Conservation (phyloP, 768 basidiomycete genomes). For the Termitomyces sp. region DNA sequence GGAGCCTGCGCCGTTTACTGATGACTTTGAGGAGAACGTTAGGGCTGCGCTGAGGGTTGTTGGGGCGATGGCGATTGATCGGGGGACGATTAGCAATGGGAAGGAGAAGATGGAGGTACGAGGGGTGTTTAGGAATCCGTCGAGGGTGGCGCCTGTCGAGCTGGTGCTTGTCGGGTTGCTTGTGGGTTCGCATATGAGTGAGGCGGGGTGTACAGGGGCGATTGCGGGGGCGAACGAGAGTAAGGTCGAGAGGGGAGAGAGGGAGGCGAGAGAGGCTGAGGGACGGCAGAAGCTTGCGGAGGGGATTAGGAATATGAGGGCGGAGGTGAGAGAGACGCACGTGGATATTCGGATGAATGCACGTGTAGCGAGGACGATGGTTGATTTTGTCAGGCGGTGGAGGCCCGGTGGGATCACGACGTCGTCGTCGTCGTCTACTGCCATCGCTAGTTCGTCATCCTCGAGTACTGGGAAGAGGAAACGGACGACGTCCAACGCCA, state of each 20-base stretch:
- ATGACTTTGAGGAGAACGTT: slow-evolving; percentile 4
- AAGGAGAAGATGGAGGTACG: slow-evolving; percentile 31
- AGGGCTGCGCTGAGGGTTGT: slow-evolving; percentile 5
- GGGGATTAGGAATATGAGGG: slow-evolving; percentile 41
- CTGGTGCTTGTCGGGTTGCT: slow-evolving; percentile 58
- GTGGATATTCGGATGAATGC: slow-evolving; percentile 67
- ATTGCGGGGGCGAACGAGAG: not conserved
- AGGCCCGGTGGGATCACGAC: not conserved
- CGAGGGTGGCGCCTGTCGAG: slow-evolving; percentile 68
- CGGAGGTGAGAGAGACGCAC: slow-evolving; percentile 50
- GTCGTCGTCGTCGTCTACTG: not conserved
- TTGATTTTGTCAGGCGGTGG: slow-evolving; percentile 45
- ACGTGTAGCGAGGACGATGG: slow-evolving; percentile 53
- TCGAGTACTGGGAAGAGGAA: slow-evolving; percentile 2
- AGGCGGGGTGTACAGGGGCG: not conserved
- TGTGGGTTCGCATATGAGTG: slow-evolving; percentile 47
- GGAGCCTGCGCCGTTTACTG: not conserved
- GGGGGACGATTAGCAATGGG: not conserved
- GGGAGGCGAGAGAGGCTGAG: slow-evolving; percentile 4
- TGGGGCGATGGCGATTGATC: slow-evolving; percentile 10
- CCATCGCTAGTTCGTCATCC: not conserved
- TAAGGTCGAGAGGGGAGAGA: not conserved
- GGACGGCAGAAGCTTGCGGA: slow-evolving; percentile 9
- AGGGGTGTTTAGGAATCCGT: slow-evolving; percentile 34
- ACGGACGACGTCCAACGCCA: not conserved